A percentile compares a stretch with the other conserved stretches of the same genome.
These are phyloP conservation scores for Sugiyamaella pinicola DNA, from an alignment of 1,139 yeast species.

Conservation along the genomic window DNA sequence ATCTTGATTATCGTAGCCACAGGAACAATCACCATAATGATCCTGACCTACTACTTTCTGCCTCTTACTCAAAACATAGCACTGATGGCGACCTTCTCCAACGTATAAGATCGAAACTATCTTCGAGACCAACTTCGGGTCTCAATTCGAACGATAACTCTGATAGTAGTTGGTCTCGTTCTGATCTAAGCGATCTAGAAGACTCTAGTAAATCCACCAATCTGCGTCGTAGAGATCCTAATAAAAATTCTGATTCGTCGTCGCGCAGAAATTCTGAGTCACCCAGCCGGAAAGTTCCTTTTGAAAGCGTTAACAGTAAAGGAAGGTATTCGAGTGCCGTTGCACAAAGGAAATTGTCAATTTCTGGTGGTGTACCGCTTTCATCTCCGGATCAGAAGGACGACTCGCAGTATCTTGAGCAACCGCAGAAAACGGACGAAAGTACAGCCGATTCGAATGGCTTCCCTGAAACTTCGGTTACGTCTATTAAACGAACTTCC, in stretches of 20 bases:
- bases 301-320: slow-evolving; percentile 22
- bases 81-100: slow-evolving; percentile 30
- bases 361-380: background rate
- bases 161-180: slow-evolving; percentile 26
- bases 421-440: background rate
- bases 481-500: background rate
- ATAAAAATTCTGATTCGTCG: slow-evolving; percentile 7
- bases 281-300: slow-evolving; percentile 22
- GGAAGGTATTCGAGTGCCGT: slow-evolving; percentile 9
- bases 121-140: slow-evolving; percentile 21
- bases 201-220: slow-evolving; percentile 4
- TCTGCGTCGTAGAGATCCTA: slow-evolving; percentile 1
- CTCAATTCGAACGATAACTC: slow-evolving; percentile 24
- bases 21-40: background rate
- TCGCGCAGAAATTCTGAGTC: slow-evolving; percentile 20
- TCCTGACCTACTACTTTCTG: background rate
- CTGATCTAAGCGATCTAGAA: slow-evolving; percentile 27
- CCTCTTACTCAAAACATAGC: background rate
- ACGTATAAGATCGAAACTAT: slow-evolving; percentile 28
- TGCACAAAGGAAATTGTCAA: background rate
- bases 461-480: background rate
- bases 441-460: background rate
- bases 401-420: slow-evolving; percentile 1
- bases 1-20: slow-evolving; percentile 8
- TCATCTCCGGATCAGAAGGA: background rate